Conservation (phyloP, 139 green algal genomes). For the Trebouxia sp. region DNA sequence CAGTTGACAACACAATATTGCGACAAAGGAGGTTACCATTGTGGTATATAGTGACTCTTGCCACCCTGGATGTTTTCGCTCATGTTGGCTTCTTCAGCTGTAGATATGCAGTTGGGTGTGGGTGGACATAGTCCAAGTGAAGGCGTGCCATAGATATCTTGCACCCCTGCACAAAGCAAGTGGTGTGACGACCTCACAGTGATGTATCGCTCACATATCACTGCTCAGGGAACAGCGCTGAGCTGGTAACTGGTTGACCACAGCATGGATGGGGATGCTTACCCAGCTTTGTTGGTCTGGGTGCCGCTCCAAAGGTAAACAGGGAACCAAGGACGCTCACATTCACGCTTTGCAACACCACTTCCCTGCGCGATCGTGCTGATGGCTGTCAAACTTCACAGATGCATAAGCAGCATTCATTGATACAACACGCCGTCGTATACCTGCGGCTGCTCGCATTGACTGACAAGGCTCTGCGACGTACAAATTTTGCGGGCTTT, state of each 20-base stretch:
- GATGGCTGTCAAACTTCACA: too few species aligned
- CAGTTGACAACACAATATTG: too few species aligned
- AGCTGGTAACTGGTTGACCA: constrained; percentile 39
- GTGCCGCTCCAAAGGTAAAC: constrained; percentile 63
- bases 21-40: too few species aligned
- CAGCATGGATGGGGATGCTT: too few species aligned
- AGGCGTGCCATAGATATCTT: constrained; percentile 64
- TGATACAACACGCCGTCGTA: too few species aligned
- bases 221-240: neutral
- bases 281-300: constrained; percentile 64
- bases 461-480: too few species aligned
- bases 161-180: constrained; percentile 35
- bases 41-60: constrained; percentile 76
- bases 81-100: constrained; percentile 87
- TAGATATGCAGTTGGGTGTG: constrained; percentile 92
- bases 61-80: constrained; percentile 5
- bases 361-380: constrained; percentile 51
- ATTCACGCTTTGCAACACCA: constrained; percentile 70
- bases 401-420: too few species aligned
- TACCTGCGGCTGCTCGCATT: too few species aligned
- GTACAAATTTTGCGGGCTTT: too few species aligned
- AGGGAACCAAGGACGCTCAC: constrained; percentile 69
- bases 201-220: too few species aligned
- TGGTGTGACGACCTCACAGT: too few species aligned
- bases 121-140: constrained; percentile 83